Evolutionary conservation across 139 green algal species (phyloP).

Genomic region (Ostreobium quekettii): DNA sequence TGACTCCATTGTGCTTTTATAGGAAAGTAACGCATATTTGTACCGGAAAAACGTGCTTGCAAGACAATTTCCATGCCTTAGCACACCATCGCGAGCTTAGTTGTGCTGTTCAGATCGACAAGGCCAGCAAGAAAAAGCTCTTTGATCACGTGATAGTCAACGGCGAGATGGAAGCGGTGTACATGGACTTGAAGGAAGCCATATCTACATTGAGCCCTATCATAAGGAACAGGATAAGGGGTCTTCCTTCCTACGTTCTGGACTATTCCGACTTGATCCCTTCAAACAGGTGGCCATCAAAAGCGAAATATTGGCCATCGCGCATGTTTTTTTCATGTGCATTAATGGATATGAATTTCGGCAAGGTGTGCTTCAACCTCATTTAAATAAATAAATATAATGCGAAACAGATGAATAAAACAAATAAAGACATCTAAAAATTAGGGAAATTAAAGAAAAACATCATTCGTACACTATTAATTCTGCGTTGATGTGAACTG

Average conservation of each 20-base stretch:
- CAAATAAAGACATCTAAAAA: no score
- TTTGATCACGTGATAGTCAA: slow-evolving; percentile 39
- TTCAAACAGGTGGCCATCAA: slow-evolving; percentile 51
- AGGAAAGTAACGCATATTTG: no score
- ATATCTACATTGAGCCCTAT: slow-evolving; percentile 56
- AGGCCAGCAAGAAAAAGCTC: slow-evolving; percentile 13
- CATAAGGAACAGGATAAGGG: slow-evolving; percentile 59
- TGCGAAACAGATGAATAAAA: not conserved
- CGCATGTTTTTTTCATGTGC: no score
- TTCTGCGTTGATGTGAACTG: no score
- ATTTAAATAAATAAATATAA: not conserved
- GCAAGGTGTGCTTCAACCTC: not conserved
- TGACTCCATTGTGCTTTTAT: no score
- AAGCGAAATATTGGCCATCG: no score
- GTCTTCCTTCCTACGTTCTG: slow-evolving; percentile 64
- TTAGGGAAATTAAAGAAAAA: no score
- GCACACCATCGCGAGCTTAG: not conserved
- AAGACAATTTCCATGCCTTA: not conserved
- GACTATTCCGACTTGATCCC: slow-evolving; percentile 75
- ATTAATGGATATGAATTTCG: not conserved
- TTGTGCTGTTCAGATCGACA: slow-evolving; percentile 21
- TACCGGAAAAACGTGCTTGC: no score
- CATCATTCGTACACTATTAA: no score
- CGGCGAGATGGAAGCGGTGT: slow-evolving; percentile 20
- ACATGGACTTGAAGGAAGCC: slow-evolving; percentile 48